Evolutionary conservation across 2,329 filamentous ascomycete species (phyloP).

Genomic region (Penicillium digitatum): DNA sequence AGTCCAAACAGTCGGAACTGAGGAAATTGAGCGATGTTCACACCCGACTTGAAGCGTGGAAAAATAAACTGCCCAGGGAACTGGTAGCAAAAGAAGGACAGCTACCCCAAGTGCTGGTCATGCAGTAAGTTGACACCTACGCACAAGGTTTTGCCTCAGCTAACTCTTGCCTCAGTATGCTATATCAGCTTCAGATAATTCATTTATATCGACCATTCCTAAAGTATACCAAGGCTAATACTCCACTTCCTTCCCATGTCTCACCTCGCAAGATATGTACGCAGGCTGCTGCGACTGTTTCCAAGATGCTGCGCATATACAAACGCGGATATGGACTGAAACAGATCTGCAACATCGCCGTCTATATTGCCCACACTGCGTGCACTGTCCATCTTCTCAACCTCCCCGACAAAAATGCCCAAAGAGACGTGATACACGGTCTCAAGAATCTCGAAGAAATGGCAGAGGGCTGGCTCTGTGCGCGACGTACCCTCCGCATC

Average conservation of each 20-base stretch:
- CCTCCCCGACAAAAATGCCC: conserved; percentile 84
- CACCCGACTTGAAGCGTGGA: conserved; percentile 84
- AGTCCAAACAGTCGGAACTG: conserved; percentile 76
- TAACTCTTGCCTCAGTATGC: conserved; percentile 65
- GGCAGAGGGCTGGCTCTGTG: conserved; percentile 89
- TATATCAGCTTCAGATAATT: conserved; percentile 92
- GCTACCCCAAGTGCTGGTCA: conserved; percentile 73
- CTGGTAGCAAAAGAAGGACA: conserved; percentile 86
- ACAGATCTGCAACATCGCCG: conserved; percentile 93
- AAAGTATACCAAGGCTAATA: conserved; percentile 77
- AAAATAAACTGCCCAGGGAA: conserved; percentile 75
- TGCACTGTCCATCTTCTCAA: conserved; percentile 94
- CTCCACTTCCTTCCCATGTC: conserved; percentile 78
- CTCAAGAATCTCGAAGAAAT: conserved; percentile 93
- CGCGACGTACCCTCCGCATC: conserved; percentile 77
- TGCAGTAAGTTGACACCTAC: conserved; percentile 65
- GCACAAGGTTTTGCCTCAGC: neutral
- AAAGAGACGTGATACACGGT: conserved; percentile 83
- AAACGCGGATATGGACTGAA: conserved; percentile 86
- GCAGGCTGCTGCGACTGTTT: conserved; percentile 81
- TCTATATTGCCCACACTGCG: conserved; percentile 92
- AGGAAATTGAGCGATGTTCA: conserved; percentile 93
- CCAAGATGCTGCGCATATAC: conserved; percentile 89
- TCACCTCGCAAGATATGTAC: conserved; percentile 89
- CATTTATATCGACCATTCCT: conserved; percentile 94